Conservation (phyloP, 2,329 filamentous ascomycete species). For the Phialemonium atrogriseum region DNA sequence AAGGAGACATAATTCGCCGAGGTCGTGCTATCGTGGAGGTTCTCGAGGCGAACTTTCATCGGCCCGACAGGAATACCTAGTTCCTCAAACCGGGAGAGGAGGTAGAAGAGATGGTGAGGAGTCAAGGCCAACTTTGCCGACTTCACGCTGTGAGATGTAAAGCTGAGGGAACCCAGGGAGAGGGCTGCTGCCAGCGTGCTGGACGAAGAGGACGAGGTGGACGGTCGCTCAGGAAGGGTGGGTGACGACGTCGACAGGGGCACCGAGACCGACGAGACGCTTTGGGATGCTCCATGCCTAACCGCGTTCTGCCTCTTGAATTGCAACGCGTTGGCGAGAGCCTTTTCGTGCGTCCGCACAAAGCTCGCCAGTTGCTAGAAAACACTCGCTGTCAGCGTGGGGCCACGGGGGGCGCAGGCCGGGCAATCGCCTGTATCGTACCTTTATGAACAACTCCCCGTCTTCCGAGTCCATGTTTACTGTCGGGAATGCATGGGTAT, state of each 20-base stretch:
- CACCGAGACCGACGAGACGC: conserved; percentile 46
- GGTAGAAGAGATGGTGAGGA: conserved; percentile 92
- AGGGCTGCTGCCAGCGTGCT: conserved; percentile 75
- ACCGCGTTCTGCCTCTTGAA: conserved; percentile 63
- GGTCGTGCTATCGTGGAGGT: conserved; percentile 78
- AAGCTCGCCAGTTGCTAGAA: conserved; percentile 85
- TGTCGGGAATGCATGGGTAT: conserved; percentile 39
- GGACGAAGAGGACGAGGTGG: conserved; percentile 61
- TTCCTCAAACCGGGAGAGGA: conserved; percentile 91
- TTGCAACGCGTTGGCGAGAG: conserved; percentile 89
- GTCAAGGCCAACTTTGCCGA: conserved; percentile 88
- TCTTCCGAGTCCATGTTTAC: conserved; percentile 78
- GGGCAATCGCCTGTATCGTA: conserved; percentile 26
- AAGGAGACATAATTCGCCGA: conserved; percentile 96
- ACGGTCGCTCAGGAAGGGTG: conserved; percentile 51
- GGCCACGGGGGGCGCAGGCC: conserved; percentile 3
- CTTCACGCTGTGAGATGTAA: conserved; percentile 78
- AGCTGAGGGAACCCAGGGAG: conserved; percentile 76
- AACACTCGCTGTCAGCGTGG: background rate
- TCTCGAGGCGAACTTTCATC: conserved; percentile 93
- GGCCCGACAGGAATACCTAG: conserved; percentile 83
- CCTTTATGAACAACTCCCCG: conserved; percentile 84
- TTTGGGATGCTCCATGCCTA: conserved; percentile 62
- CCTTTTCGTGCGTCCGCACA: conserved; percentile 95
- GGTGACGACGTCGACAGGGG: conserved; percentile 42